Percentiles rank a stretch among this genome's conserved stretches.
Conservation (phyloP, 768 basidiomycete species). For the Coprinopsis sp. region DNA sequence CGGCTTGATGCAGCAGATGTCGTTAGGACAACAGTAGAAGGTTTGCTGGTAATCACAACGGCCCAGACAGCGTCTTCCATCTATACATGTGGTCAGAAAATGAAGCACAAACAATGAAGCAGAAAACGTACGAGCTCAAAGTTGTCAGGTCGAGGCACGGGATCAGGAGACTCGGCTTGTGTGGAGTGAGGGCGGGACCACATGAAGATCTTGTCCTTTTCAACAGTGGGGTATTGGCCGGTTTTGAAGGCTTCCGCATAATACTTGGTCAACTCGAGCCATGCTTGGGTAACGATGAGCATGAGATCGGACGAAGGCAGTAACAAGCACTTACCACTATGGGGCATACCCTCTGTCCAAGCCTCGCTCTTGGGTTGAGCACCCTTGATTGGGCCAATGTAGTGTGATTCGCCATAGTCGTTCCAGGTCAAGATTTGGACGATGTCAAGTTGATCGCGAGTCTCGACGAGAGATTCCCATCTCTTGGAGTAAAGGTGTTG, state of each 20-base stretch:
- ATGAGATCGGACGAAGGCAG: conserved; percentile 3
- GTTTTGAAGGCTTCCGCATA: conserved; percentile 72
- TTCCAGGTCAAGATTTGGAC: conserved; percentile 67
- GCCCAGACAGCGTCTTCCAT: conserved; percentile 65
- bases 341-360: conserved; percentile 68
- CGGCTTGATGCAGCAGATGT: conserved; percentile 39
- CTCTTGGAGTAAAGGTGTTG: conserved; percentile 61
- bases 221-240: conserved; percentile 52
- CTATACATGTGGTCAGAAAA: conserved; percentile 30
- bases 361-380: conserved; percentile 65
- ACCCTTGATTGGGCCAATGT: conserved; percentile 74
- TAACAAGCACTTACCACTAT: conserved; percentile 39
- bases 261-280: conserved; percentile 61
- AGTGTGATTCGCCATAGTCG: conserved; percentile 75
- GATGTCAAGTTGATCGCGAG: conserved; percentile 56
- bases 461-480: conserved; percentile 60
- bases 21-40: conserved; percentile 53
- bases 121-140: conserved; percentile 46
- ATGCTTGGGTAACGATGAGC: conserved; percentile 34
- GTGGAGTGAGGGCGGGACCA: conserved; percentile 68
- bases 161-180: conserved; percentile 48
- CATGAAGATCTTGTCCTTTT: conserved; percentile 59
- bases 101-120: conserved; percentile 1
- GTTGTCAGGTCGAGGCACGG: conserved; percentile 51
- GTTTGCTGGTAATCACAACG: conserved; percentile 54